A percentile compares a stretch with the other conserved stretches of the same genome.
Evolutionary conservation across 768 basidiomycete species (phyloP).

Genomic region (Trametes meyenii): DNA sequence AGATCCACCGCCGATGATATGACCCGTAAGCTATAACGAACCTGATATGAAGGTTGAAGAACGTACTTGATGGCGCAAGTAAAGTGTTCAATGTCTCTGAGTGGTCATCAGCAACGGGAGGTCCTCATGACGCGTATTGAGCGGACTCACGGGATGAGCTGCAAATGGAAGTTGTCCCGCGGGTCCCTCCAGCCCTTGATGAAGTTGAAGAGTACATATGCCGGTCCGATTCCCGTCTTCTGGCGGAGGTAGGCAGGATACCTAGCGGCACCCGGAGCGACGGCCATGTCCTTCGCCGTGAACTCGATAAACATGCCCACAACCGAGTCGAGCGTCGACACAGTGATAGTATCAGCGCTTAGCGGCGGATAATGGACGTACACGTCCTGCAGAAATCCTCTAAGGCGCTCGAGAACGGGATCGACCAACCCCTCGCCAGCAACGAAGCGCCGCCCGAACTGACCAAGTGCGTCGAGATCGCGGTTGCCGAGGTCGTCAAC

Average conservation of each 20-base stretch:
- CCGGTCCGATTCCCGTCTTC: constrained; percentile 39
- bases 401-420: constrained; percentile 38
- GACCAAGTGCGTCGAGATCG: constrained; percentile 32
- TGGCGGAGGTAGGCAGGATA: constrained; percentile 34
- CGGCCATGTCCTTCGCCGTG: constrained; percentile 32
- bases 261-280: constrained; percentile 27
- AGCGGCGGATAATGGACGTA: constrained; percentile 34
- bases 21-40: neutral
- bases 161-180: constrained; percentile 35
- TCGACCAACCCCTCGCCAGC: constrained; percentile 33
- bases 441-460: constrained; percentile 41
- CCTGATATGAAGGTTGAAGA: neutral
- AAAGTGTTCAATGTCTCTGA: neutral
- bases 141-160: constrained; percentile 39
- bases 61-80: constrained; percentile 5
- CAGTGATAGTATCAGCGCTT: constrained; percentile 37
- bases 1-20: neutral
- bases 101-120: too few relatives aligned
- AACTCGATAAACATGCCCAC: constrained; percentile 38
- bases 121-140: too few relatives aligned
- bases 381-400: constrained; percentile 35
- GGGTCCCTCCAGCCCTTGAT: constrained; percentile 33
- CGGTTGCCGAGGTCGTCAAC: constrained; percentile 39
- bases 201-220: constrained; percentile 38
- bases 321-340: constrained; percentile 36